These are phyloP conservation scores for Suhomyces anneliseae DNA, from an alignment of 1,139 yeast species.

Conservation along the genomic window DNA sequence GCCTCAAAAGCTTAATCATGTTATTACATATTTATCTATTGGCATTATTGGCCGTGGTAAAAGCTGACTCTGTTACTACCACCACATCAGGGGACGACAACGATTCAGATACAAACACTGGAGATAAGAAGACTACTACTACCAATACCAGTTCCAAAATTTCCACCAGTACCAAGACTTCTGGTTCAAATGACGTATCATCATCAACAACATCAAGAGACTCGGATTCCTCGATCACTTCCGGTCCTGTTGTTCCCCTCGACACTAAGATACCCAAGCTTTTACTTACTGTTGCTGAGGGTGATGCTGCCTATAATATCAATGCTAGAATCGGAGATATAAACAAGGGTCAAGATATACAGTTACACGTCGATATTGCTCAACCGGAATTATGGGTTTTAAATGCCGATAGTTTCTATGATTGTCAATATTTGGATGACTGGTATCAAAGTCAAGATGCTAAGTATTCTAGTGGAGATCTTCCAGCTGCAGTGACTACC, in stretches of 20 bases:
- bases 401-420: constrained; percentile 24
- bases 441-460: constrained; percentile 22
- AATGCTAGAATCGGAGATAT: constrained; percentile 5
- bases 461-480: constrained; percentile 1
- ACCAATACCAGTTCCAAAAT: not conserved
- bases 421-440: constrained; percentile 22
- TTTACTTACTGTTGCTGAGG: constrained; percentile 1
- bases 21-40: not conserved
- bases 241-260: not conserved
- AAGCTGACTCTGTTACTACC: not conserved
- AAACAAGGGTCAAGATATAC: constrained; percentile 13
- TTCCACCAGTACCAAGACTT: not conserved
- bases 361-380: constrained; percentile 30
- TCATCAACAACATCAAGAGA: not conserved
- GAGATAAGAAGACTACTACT: not conserved
- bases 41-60: not conserved
- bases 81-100: too few relatives aligned
- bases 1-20: too few relatives aligned
- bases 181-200: not conserved
- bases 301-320: constrained; percentile 10
- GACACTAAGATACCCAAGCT: constrained; percentile 2
- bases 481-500: constrained; percentile 22
- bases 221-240: not conserved
- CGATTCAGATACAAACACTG: not conserved
- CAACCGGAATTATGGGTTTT: constrained; percentile 43